Conservation (phyloP, 768 basidiomycete species). For the Gautieria morchelliformis region DNA sequence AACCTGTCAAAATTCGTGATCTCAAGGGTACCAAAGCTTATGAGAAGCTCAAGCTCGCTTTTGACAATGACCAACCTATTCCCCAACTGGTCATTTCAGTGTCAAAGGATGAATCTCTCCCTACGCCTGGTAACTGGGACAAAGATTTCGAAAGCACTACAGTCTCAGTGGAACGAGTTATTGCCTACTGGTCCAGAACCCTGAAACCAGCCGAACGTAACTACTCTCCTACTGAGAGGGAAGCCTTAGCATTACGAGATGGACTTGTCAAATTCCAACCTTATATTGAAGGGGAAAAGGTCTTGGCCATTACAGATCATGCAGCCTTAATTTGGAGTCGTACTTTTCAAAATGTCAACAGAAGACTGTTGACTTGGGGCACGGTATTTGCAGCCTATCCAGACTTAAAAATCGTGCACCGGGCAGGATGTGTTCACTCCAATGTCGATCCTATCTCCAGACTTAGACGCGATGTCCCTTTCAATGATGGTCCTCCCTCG, state of each 20-base stretch:
- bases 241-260: constrained; percentile 12
- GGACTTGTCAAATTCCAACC: constrained; percentile 12
- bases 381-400: constrained; percentile 9
- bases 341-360: constrained; percentile 11
- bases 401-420: constrained; percentile 8
- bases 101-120: constrained; percentile 17
- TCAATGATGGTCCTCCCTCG: not conserved
- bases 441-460: constrained; percentile 12
- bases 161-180: constrained; percentile 9
- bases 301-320: constrained; percentile 11
- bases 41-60: constrained; percentile 10
- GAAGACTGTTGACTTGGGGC: constrained; percentile 8
- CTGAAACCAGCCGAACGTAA: constrained; percentile 11
- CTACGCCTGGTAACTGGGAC: constrained; percentile 17
- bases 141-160: constrained; percentile 13
- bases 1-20: constrained; percentile 12
- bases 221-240: constrained; percentile 13
- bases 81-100: not conserved
- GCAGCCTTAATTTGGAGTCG: constrained; percentile 10
- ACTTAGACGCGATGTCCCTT: not conserved
- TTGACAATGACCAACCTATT: constrained; percentile 1
- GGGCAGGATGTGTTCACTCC: constrained; percentile 11
- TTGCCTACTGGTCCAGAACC: constrained; percentile 12
- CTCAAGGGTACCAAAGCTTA: constrained; percentile 15
- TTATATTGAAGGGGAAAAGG: constrained; percentile 13